These are phyloP conservation scores for Spathaspora sp. DNA, from an alignment of 1,139 yeast genomes.

Conservation along the genomic window DNA sequence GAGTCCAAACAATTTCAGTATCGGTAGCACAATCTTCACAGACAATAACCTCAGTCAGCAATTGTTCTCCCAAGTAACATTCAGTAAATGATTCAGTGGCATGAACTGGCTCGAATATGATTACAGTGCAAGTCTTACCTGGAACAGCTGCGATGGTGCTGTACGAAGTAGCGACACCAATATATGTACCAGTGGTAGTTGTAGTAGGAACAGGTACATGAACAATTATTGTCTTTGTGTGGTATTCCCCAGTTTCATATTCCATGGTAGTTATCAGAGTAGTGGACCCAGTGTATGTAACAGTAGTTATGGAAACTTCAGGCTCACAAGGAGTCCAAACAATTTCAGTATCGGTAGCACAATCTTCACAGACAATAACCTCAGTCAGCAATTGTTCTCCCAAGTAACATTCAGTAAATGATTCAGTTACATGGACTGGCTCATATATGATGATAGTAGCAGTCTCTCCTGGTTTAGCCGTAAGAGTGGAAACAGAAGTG, in stretches of 20 bases:
- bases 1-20: no score
- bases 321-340: neutral
- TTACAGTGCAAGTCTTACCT: constrained; percentile 17
- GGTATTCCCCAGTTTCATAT: neutral
- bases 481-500: constrained; percentile 6
- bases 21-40: no score
- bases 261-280: neutral
- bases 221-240: neutral
- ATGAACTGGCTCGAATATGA: constrained; percentile 13
- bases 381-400: neutral
- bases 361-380: neutral
- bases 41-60: no score
- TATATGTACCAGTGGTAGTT: neutral
- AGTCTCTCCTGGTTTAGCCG: constrained; percentile 14
- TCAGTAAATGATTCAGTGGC: no score
- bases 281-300: neutral
- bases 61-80: no score
- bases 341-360: no score
- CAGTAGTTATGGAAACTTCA: neutral
- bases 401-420: neutral
- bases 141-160: constrained; percentile 8
- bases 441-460: constrained; percentile 15
- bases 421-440: constrained; percentile 9
- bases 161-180: constrained; percentile 1
- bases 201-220: neutral